These are phyloP conservation scores for Colletotrichum kahawae DNA, from an alignment of 2,329 filamentous ascomycete species.

Conservation along the genomic window DNA sequence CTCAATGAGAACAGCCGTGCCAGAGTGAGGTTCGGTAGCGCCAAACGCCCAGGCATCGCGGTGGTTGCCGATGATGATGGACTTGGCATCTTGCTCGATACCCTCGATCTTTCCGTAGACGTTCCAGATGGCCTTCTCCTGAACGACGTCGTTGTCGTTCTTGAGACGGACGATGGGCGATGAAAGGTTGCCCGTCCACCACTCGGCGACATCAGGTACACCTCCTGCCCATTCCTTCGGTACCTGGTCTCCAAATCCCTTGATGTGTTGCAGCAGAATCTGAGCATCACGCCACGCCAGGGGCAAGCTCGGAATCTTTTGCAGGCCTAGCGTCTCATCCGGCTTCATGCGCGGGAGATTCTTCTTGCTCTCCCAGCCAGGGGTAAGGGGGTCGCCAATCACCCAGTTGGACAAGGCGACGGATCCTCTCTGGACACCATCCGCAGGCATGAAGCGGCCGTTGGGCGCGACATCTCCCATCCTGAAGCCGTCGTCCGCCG, in stretches of 20 bases:
- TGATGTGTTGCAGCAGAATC: slow-evolving; percentile 74
- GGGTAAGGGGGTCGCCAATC: slow-evolving; percentile 89
- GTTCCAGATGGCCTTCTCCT: slow-evolving; percentile 89
- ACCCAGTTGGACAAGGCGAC: slow-evolving; percentile 85
- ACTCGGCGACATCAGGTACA: slow-evolving; percentile 74
- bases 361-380: slow-evolving; percentile 78
- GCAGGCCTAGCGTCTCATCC: slow-evolving; percentile 74
- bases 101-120: slow-evolving; percentile 84
- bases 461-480: slow-evolving; percentile 76
- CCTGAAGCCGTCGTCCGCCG: slow-evolving; percentile 80
- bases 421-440: slow-evolving; percentile 81
- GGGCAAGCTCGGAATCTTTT: slow-evolving; percentile 87
- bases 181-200: slow-evolving; percentile 76
- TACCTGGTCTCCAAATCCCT: slow-evolving; percentile 74
- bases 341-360: slow-evolving; percentile 69
- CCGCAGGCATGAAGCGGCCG: slow-evolving; percentile 79
- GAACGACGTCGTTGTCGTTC: slow-evolving; percentile 85
- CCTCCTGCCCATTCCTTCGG: slow-evolving; percentile 77
- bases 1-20: slow-evolving; percentile 91
- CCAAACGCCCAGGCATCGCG: slow-evolving; percentile 93
- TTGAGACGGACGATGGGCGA: slow-evolving; percentile 81
- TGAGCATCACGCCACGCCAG: slow-evolving; percentile 90
- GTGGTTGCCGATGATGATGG: slow-evolving; percentile 89
- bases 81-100: slow-evolving; percentile 82
- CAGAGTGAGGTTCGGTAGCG: slow-evolving; percentile 83